Evolutionary conservation across 1,284 basidiomycete genomes (phyloP), one percentile per base, ranked within the genome.

Genomic region (Bjerkandera adusta): DNA sequence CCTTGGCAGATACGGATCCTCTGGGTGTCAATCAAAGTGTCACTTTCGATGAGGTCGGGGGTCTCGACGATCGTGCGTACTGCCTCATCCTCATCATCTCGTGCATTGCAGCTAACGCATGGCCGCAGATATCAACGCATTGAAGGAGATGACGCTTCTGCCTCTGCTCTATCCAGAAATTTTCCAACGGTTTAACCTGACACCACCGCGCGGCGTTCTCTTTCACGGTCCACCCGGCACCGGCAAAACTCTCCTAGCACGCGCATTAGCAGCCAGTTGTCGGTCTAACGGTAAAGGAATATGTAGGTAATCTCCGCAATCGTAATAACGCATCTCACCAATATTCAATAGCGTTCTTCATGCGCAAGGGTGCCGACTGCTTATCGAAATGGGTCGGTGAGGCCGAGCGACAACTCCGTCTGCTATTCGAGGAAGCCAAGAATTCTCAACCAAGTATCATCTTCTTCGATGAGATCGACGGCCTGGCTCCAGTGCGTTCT

Each of bases 331-430:
- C 42, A 41, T 45, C 26, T 36, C 16, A 42, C 16, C 51, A 22
- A 35, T 32, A 45, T 15, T 45, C 37, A 33, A 39, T 55, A 93
- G 91, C 94, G 2, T 99, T 99, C 75, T 99, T 97, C 76, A 99
- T 99, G 97, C 89, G 97, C 41, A 99, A 99, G 69, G 97, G 97
- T 32, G 97, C 97, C 18, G 97, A 99, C 66, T 94, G 92, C 57
- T 76, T 99, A 21, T 97, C 93, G 5, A 99, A 99, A 70, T 99
- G 97, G 97, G 96, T 99, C 10, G 97, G 97, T 49, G 97, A 99
- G 69, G 97, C 97, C 2, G 97, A 99, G 63, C 83, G 97, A 3
- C 97, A 99, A 65, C 77, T 99, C 5, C 83, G 97, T 1, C 77
- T 99, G 43, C 76, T 99, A 7, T 99, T 99, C 64, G 96, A 99